Base-by-base conservation (phyloP, 2,329 filamentous ascomycete species). In the Aspergillus hortae region DNA sequence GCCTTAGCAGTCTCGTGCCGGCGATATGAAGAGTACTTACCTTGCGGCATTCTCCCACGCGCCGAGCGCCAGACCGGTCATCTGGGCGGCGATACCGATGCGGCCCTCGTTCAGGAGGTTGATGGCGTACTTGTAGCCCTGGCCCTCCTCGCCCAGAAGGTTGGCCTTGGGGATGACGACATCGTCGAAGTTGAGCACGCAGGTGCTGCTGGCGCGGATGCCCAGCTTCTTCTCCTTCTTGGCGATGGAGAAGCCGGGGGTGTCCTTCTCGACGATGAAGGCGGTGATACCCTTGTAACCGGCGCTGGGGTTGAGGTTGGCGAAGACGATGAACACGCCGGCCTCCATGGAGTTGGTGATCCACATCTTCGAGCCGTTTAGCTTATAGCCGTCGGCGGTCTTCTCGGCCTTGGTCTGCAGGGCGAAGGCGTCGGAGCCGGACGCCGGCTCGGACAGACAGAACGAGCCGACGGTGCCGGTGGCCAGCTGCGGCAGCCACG, bases 201-300 rank as follows among this genome's bases (percentile, higher is more conserved):
- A 99, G 30, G 94, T 99, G 77, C 89, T 95, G 76, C 89, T 95
- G 49, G 94, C 94, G 67, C 84, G 87, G 77, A 99, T 99, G 53
- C 94, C 94, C 45, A 99, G 86, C 80, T 99, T 99, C 87, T 97
- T 97, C 81, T 99, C 94, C 80, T 99, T 99, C 84, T 99, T 99
- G 38, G 94, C 91, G 66, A 99, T 95, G 55, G 84, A 86, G 80
- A 99, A 96, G 32, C 94, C 94, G 50, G 87, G 86, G 46, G 84
- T 89, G 65, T 80, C 87, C 79, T 96, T 96, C 75, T 96, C 92
- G 40, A 97, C 86, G 55, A 99, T 79, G 70, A 99, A 99, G 48
- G 94, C 94, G 2, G 91, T 92, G 73, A 99, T 99, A 53, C 94
- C 94, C 75, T 92, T 92, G 81, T 99, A 96, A 48, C 91, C 92